phyloP scores from a whole-genome alignment of 495 filamentous ascomycete species.

The Aspergillus biplanus region DNA sequence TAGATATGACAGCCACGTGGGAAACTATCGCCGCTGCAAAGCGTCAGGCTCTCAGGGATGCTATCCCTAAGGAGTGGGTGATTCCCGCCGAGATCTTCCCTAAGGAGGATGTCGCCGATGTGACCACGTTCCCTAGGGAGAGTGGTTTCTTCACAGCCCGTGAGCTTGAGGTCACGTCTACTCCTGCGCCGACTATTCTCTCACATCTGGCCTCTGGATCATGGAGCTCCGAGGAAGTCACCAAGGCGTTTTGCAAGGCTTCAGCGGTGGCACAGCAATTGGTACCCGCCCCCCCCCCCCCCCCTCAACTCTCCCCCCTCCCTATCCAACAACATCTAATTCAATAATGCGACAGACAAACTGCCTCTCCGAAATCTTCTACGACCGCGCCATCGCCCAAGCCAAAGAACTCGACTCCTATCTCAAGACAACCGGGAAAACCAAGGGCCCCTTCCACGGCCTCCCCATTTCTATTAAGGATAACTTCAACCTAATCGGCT shows the following conservation, averaged over 20 bases:
- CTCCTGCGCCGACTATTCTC: conserved; percentile 14
- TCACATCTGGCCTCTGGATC: conserved; percentile 14
- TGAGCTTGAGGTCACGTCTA: conserved; percentile 25
- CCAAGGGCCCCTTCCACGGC: conserved; percentile 64
- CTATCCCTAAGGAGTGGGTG: conserved; percentile 21
- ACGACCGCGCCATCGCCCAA: conserved; percentile 39
- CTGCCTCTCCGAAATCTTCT: conserved; percentile 65
- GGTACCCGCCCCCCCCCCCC: conserved; percentile 19
- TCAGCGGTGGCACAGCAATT: conserved; percentile 59
- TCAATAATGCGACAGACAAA: too few species aligned
- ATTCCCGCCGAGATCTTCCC: conserved; percentile 22
- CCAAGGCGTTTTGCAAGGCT: conserved; percentile 57
- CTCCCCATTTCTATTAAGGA: conserved; percentile 52
- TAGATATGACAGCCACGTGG: conserved; percentile 28
- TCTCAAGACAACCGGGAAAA: conserved; percentile 34
- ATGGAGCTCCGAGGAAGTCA: conserved; percentile 40
- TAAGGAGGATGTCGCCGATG: conserved; percentile 22
- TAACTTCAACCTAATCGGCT: conserved; percentile 29
- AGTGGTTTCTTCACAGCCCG: conserved; percentile 25
- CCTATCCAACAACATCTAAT: too few species aligned
- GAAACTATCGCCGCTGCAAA: conserved; percentile 27
- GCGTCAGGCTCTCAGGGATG: conserved; percentile 19
- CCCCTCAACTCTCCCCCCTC: background rate
- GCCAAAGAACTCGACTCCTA: conserved; percentile 44
- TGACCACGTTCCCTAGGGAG: conserved; percentile 21